Conservation (phyloP, 2,329 filamentous ascomycete species). For the Aureobasidium mangrovei region DNA sequence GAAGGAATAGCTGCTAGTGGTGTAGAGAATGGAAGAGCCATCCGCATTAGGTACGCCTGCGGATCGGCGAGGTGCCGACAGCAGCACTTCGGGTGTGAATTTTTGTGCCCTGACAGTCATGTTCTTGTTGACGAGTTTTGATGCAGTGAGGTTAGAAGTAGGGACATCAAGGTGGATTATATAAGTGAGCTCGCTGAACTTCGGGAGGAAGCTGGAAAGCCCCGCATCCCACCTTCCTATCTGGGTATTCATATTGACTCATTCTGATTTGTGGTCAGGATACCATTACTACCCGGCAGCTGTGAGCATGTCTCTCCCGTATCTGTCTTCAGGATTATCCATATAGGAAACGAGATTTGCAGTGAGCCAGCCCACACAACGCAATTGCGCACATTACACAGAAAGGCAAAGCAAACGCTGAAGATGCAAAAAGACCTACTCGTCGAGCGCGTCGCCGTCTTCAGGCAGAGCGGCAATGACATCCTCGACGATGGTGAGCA, state of each 20-base stretch:
- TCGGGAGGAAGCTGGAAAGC: not conserved
- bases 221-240: constrained; percentile 7
- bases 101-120: constrained; percentile 65
- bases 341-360: too few relatives aligned
- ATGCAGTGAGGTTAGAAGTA: too few relatives aligned
- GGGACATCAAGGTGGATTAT: constrained; percentile 11
- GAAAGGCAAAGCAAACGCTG: not conserved
- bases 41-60: constrained; percentile 59
- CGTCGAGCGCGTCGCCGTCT: constrained; percentile 36
- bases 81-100: constrained; percentile 68
- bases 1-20: constrained; percentile 72
- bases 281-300: too few relatives aligned
- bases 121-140: constrained; percentile 16
- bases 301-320: not conserved
- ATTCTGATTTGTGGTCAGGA: too few relatives aligned
- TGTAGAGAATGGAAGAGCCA: constrained; percentile 57
- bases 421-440: not conserved
- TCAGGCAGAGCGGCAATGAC: constrained; percentile 57
- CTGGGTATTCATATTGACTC: not conserved
- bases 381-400: not conserved
- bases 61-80: constrained; percentile 66
- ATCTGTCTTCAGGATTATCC: too few relatives aligned
- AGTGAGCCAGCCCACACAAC: constrained; percentile 6
- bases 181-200: not conserved
- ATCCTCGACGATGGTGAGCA: constrained; percentile 69